These are phyloP conservation scores for Leccinum subgranulosum DNA, from an alignment of 768 basidiomycete genomes.

Conservation along the genomic window DNA sequence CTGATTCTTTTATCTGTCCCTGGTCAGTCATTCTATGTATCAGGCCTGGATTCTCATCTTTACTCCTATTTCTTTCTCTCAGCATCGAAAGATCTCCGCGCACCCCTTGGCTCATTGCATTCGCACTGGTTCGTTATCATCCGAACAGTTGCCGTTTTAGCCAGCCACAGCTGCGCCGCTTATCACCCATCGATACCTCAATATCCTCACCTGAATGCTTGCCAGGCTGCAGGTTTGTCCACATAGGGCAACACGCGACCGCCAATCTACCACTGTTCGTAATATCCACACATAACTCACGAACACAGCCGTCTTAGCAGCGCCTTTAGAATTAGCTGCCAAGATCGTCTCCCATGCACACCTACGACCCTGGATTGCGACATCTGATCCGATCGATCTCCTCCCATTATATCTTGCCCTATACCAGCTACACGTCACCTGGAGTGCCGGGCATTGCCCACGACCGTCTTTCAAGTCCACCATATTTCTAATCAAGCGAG, in stretches of 20 bases:
- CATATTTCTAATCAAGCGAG: slow-evolving; percentile 4
- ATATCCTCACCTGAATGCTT: background rate
- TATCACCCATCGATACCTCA: background rate
- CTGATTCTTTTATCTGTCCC: background rate
- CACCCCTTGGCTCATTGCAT: background rate
- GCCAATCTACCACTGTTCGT: background rate
- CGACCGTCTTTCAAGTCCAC: background rate
- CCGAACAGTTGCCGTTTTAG: background rate
- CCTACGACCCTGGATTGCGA: background rate
- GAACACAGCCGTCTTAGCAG: background rate
- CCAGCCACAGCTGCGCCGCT: background rate
- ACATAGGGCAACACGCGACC: background rate
- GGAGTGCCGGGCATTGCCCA: background rate
- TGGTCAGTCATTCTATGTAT: background rate
- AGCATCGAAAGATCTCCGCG: background rate
- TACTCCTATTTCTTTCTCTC: background rate
- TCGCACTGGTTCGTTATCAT: background rate
- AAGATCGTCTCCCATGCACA: background rate
- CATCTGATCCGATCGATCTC: slow-evolving; percentile 22
- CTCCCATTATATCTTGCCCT: slow-evolving; percentile 7
- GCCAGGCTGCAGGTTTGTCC: background rate
- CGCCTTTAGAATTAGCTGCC: background rate
- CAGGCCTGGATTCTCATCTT: background rate
- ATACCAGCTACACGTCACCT: slow-evolving; percentile 12
- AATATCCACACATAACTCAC: background rate